Evolutionary conservation across 768 basidiomycete species (phyloP), one percentile per base, ranked within the genome.

Genomic region (Hericium alpestre): DNA sequence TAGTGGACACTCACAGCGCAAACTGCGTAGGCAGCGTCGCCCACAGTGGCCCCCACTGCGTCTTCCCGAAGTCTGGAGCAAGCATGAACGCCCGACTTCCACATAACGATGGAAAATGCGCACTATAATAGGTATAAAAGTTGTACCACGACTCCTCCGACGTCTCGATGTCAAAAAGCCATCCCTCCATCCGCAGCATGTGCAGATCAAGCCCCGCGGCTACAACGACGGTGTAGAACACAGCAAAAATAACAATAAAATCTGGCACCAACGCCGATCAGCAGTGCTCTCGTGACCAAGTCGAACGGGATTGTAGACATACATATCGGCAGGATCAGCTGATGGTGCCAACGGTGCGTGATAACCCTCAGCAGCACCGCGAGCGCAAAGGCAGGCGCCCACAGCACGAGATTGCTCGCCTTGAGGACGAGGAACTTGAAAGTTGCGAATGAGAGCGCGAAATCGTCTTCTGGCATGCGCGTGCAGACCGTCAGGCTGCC

Each of bases 21-120:
- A 97, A 82, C 66, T 98, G 95, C 1, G 94, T 98, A 3, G 95
- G 94, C 65, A 99, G 72, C 0, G 92, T 94, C 1, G 79, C 72
- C 83, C 86, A 86, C 37, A 99, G 74, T 0, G 86, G 81, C 4
- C 66, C 70, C 72, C 82, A 90, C 18, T 72, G 73, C 13, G 88
- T 81, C 18, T 77, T 74, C 13, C 66, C 65, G 59, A 81, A 78
- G 65, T 93, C 89, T 90, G 64, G 57, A 8, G 53, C 13, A 3
- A 20, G 18, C 56, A 38, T 16, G 20, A 38, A 56, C 47, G 27
- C 40, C 20, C 16, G 20, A 46, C 8, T 6, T 11, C 8, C 8
- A 16, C 18, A 11, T 12, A 37, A 56, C 4, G 32, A 50, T 13
- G 23, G 23, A 37, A 51, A 11, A 16, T n/a, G 66, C 76, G 39